A percentile compares a stretch with the other conserved stretches of the same genome.
phyloP scores from a whole-genome alignment of 2,329 filamentous ascomycete genomes.

The Exophiala oligosperma region DNA sequence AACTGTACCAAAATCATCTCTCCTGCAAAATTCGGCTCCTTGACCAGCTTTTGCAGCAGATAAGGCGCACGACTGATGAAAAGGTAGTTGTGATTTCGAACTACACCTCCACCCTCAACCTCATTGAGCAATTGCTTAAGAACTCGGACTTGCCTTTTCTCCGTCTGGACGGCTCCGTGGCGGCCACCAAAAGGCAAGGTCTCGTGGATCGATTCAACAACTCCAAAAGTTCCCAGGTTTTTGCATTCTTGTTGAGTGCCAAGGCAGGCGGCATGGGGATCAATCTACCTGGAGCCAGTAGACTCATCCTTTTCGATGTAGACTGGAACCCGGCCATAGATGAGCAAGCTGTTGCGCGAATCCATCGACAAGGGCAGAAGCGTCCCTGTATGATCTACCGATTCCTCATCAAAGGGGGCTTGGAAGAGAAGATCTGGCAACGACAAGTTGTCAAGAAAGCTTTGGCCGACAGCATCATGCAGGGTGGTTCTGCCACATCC shows the following conservation, averaged over 20 bases:
- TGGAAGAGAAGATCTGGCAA: slow-evolving; percentile 76
- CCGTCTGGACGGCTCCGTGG: slow-evolving; percentile 69
- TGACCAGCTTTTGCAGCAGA: slow-evolving; percentile 62
- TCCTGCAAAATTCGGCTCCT: slow-evolving; percentile 68
- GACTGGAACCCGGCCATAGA: slow-evolving; percentile 77
- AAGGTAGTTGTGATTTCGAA: slow-evolving; percentile 77
- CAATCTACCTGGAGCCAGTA: slow-evolving; percentile 69
- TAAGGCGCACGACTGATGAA: slow-evolving; percentile 62
- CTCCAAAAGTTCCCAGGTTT: slow-evolving; percentile 54
- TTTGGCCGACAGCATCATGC: slow-evolving; percentile 69
- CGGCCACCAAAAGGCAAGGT: slow-evolving; percentile 62
- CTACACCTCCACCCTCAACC: slow-evolving; percentile 70
- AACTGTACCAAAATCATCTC: slow-evolving; percentile 54
- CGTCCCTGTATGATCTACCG: slow-evolving; percentile 68
- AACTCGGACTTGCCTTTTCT: slow-evolving; percentile 62
- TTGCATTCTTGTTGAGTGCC: slow-evolving; percentile 71
- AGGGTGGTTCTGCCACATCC: slow-evolving; percentile 38
- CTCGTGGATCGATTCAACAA: slow-evolving; percentile 71
- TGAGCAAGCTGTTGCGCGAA: slow-evolving; percentile 72
- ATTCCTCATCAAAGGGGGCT: slow-evolving; percentile 64
- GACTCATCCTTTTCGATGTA: slow-evolving; percentile 70
- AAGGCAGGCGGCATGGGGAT: slow-evolving; percentile 70
- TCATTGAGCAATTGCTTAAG: slow-evolving; percentile 62
- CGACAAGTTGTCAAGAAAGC: slow-evolving; percentile 70
- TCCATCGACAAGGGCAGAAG: slow-evolving; percentile 72